Conservation (phyloP, 495 filamentous ascomycete species). For the Apodospora peruviana region DNA sequence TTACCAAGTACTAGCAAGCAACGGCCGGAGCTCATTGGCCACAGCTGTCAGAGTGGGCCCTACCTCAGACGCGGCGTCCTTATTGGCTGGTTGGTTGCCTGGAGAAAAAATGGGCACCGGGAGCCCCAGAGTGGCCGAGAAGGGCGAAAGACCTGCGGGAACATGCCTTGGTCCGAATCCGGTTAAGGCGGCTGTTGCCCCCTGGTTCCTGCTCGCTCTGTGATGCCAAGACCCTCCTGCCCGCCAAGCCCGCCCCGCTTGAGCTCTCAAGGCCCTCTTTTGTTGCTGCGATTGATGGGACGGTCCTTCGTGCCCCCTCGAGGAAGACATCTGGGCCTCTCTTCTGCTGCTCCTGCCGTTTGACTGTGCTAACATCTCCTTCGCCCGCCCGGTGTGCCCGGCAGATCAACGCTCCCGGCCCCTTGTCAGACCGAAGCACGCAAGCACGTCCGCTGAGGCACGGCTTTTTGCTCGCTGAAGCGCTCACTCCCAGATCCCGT, state of each 20-base stretch:
- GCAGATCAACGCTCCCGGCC: slow-evolving; percentile 9
- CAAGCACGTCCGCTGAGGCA: background rate
- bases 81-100: slow-evolving; percentile 14
- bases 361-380: background rate
- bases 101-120: background rate
- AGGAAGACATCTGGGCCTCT: background rate
- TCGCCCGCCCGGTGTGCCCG: slow-evolving; percentile 22
- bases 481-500: background rate
- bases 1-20: slow-evolving; percentile 14
- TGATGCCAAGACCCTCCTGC: slow-evolving; percentile 6
- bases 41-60: slow-evolving; percentile 5
- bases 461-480: background rate
- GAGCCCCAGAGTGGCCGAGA: slow-evolving; percentile 2
- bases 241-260: slow-evolving; percentile 12
- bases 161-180: slow-evolving; percentile 13
- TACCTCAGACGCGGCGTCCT: background rate
- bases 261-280: background rate
- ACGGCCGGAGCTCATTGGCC: slow-evolving; percentile 17
- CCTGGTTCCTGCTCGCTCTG: slow-evolving; percentile 6
- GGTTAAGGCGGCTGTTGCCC: slow-evolving; percentile 25
- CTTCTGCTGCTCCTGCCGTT: slow-evolving; percentile 10
- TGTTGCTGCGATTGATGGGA: background rate
- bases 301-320: background rate
- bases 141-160: slow-evolving; percentile 21
- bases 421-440: slow-evolving; percentile 6